Evolutionary conservation across 2,329 filamentous ascomycete species (phyloP).

Genomic region (Sphaerulina populicola): DNA sequence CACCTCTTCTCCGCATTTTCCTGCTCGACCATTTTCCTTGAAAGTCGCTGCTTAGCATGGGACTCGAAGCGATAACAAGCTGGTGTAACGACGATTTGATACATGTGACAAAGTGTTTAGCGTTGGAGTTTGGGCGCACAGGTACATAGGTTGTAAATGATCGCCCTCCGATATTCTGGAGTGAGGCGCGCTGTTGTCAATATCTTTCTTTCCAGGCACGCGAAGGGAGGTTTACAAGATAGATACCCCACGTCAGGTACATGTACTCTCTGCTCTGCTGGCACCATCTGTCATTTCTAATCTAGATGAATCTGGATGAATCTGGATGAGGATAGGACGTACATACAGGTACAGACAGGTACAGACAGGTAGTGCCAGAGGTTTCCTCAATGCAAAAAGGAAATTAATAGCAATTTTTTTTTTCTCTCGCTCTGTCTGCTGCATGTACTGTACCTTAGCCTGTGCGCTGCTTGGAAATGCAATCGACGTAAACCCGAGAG

Average conservation of each 20-base stretch:
- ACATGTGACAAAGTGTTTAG: constrained; percentile 11
- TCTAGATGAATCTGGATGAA: neutral
- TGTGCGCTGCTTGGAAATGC: too few species aligned
- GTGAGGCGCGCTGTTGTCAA: constrained; percentile 3
- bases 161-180: constrained; percentile 10
- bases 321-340: neutral
- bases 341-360: too few species aligned
- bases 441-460: too few species aligned
- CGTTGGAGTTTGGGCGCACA: constrained; percentile 13
- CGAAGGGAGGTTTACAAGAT: constrained; percentile 1
- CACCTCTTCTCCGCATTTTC: neutral
- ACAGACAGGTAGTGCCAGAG: neutral
- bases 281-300: neutral
- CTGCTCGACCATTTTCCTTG: constrained; percentile 1
- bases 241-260: neutral
- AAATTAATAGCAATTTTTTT: neutral
- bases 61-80: neutral
- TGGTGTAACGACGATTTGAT: constrained; percentile 1
- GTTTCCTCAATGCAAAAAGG: neutral
- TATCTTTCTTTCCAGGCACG: constrained; percentile 4
- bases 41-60: constrained; percentile 10
- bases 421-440: neutral
- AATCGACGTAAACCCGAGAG: too few species aligned
- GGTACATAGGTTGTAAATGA: neutral
- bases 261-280: neutral